A percentile compares a stretch with the other conserved stretches of the same genome.
These are phyloP conservation scores for Xylariaceae sp. DNA, from an alignment of 2,329 filamentous ascomycete genomes.

Conservation along the genomic window DNA sequence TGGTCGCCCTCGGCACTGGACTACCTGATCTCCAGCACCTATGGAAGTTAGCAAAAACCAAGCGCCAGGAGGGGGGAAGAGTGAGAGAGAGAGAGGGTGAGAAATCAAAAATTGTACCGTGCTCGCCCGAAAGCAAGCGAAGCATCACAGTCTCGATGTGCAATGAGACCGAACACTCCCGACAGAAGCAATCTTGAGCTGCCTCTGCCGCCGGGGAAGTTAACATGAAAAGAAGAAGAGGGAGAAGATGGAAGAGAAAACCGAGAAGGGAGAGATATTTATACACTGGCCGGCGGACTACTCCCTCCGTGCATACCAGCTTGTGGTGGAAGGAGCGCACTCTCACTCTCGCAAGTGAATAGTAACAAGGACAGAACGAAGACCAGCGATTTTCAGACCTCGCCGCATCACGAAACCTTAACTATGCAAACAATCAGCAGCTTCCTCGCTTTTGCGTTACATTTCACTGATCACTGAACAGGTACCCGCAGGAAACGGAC, in stretches of 20 bases:
- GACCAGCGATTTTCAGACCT: background rate
- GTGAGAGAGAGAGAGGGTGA: background rate
- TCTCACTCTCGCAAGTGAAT: background rate
- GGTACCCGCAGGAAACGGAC: background rate
- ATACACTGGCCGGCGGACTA: background rate
- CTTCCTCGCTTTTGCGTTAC: background rate
- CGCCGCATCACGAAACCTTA: background rate
- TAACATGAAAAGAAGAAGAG: background rate
- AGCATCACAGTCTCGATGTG: constrained; percentile 5
- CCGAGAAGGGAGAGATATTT: background rate
- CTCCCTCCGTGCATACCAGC: background rate
- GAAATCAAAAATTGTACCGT: constrained; percentile 13
- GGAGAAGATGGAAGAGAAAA: background rate
- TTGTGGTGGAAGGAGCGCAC: background rate
- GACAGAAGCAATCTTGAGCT: constrained; percentile 4
- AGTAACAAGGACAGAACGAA: background rate
- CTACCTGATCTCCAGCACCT: background rate
- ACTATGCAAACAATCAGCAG: background rate
- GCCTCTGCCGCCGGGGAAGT: background rate
- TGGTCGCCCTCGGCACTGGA: constrained; percentile 14
- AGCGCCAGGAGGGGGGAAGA: constrained; percentile 2
- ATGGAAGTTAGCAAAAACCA: constrained; percentile 13
- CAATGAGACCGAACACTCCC: constrained; percentile 12
- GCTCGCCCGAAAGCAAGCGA: background rate
- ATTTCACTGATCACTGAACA: constrained; percentile 2